A percentile compares a stretch with the other conserved stretches of the same genome.
These are phyloP conservation scores for Colletotrichum tanaceti DNA, from an alignment of 2,329 filamentous ascomycete genomes.

Conservation along the genomic window DNA sequence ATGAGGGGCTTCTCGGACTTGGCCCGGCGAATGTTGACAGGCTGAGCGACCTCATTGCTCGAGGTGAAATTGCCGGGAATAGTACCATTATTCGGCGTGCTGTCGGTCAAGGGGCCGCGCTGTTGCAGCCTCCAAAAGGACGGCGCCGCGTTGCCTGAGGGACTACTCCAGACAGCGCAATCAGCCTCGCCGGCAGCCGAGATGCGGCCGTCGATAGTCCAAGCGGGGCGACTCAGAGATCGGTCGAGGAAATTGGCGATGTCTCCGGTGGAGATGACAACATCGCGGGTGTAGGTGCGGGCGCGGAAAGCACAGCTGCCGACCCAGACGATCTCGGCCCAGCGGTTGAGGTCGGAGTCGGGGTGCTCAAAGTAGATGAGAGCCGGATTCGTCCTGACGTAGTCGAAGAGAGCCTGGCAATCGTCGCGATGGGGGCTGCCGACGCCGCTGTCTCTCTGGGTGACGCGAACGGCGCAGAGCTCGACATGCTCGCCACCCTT, in stretches of 20 bases:
- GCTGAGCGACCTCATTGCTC: background rate
- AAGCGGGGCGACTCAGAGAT: conserved; percentile 12
- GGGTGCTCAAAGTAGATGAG: conserved; percentile 21
- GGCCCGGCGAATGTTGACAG: background rate
- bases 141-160: conserved; percentile 6
- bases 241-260: conserved; percentile 20
- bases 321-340: conserved; percentile 30
- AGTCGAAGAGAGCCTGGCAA: conserved; percentile 32
- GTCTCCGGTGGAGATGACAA: conserved; percentile 30
- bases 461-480: conserved; percentile 25
- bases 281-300: conserved; percentile 10
- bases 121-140: conserved; percentile 25
- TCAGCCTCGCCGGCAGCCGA: conserved; percentile 21
- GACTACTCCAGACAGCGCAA: conserved; percentile 17
- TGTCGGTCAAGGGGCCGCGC: background rate
- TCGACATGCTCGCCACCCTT: background rate
- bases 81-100: background rate
- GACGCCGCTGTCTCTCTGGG: background rate
- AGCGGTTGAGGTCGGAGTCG: conserved; percentile 7
- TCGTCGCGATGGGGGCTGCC: conserved; percentile 27
- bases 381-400: background rate
- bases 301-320: conserved; percentile 29
- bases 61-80: background rate
- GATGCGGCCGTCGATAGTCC: conserved; percentile 8
- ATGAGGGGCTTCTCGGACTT: conserved; percentile 10